These are phyloP conservation scores for Polygonum maritimum DNA, from an alignment of 148 eudicot genomes.

Conservation along the genomic window DNA sequence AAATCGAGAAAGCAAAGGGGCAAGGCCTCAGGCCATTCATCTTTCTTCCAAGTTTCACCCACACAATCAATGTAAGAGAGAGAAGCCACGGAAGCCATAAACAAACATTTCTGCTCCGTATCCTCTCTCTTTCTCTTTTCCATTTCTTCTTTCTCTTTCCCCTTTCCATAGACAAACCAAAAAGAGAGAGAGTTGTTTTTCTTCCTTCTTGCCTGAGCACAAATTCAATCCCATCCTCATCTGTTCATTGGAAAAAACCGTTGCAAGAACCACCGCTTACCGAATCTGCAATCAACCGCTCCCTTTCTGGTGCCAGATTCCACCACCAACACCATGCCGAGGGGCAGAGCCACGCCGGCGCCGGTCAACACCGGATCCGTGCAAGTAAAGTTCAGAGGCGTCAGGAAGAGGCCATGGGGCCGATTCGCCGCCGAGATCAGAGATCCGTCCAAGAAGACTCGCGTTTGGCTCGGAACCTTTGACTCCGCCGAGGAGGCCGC, in stretches of 20 bases:
- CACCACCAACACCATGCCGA: constrained; percentile 8
- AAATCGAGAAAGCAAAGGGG: constrained; percentile 14
- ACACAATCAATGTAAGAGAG: background rate
- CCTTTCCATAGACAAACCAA: background rate
- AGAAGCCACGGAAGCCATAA: background rate
- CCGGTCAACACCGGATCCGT: constrained; percentile 26
- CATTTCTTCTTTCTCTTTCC: too few species aligned
- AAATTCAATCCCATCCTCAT: background rate
- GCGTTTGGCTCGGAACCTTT: constrained; percentile 75
- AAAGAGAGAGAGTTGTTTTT: too few species aligned
- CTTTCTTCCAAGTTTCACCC: constrained; percentile 1
- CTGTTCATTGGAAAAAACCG: background rate
- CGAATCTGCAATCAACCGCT: background rate
- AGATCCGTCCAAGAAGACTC: constrained; percentile 67
- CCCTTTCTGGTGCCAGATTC: background rate
- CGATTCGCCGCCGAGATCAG: constrained; percentile 72
- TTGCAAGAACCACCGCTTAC: background rate
- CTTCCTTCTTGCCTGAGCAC: background rate
- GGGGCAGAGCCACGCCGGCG: constrained; percentile 22
- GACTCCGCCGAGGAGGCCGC: constrained; percentile 73
- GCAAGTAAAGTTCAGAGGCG: constrained; percentile 41
- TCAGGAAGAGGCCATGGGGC: constrained; percentile 72
- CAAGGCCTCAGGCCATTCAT: background rate
- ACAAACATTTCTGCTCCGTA: background rate
- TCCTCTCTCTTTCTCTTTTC: background rate